These are phyloP conservation scores for Nannizzia gypsea DNA, from an alignment of 2,329 filamentous ascomycete species.

Conservation along the genomic window DNA sequence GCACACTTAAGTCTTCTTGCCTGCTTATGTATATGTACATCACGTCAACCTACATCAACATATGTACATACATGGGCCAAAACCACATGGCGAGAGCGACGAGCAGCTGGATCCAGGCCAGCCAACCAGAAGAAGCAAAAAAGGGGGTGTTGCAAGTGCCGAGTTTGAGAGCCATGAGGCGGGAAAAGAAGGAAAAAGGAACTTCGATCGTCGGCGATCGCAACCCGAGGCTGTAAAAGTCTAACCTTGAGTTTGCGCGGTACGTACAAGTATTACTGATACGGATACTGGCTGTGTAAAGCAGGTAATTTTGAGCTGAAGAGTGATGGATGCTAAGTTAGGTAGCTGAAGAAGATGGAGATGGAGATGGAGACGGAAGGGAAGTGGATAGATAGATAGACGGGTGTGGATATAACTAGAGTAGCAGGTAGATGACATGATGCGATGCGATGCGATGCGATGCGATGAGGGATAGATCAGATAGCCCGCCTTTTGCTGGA, in stretches of 20 bases:
- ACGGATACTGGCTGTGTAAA: no score
- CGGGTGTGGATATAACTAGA: neutral
- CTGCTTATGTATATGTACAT: no score
- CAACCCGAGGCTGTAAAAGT: neutral
- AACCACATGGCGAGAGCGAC: neutral
- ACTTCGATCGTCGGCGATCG: neutral
- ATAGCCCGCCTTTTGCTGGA: neutral
- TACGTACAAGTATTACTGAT: neutral
- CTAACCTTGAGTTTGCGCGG: neutral
- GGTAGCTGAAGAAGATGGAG: neutral
- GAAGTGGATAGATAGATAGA: no score
- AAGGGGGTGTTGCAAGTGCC: neutral
- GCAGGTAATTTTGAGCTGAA: neutral
- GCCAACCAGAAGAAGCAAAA: neutral
- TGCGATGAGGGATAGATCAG: neutral
- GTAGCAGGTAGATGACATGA: neutral
- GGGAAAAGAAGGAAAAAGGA: no score
- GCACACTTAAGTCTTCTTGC: no score
- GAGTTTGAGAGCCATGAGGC: neutral
- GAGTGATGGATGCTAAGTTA: no score
- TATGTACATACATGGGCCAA: no score
- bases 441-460: neutral
- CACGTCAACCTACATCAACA: no score
- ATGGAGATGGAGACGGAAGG: neutral
- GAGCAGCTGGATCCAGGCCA: neutral